A percentile compares a stretch with the other conserved stretches of the same genome.
Evolutionary conservation across 2,329 filamentous ascomycete species (phyloP).

Genomic region (Aspergillus cejpii): DNA sequence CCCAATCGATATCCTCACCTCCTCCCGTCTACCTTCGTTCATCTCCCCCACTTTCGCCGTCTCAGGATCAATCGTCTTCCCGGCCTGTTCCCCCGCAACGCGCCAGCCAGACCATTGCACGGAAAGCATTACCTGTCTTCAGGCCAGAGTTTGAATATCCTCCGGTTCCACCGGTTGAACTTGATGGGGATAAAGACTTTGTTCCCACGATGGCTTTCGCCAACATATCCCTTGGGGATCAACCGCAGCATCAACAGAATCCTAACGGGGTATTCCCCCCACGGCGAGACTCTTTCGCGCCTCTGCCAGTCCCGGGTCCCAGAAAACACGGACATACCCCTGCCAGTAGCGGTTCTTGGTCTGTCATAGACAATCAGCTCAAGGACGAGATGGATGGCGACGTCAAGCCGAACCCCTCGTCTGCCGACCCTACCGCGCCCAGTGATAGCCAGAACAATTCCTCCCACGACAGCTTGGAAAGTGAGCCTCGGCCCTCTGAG

Average conservation of each 20-base stretch:
- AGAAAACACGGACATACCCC: constrained; percentile 26
- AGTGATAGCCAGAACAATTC: constrained; percentile 26
- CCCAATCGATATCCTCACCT: constrained; percentile 35
- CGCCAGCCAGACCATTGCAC: constrained; percentile 16
- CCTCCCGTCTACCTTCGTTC: constrained; percentile 41
- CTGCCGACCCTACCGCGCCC: constrained; percentile 22
- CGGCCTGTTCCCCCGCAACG: constrained; percentile 18
- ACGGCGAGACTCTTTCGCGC: constrained; percentile 22
- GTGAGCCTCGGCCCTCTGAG: constrained; percentile 29
- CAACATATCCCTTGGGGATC: constrained; percentile 23
- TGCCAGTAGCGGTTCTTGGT: constrained; percentile 33
- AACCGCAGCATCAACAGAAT: constrained; percentile 13
- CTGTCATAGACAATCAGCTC: constrained; percentile 24
- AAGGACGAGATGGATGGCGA: constrained; percentile 19
- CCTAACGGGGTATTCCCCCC: constrained; percentile 20
- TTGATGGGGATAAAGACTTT: constrained; percentile 20
- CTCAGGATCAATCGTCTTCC: constrained; percentile 6
- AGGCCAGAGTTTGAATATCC: constrained; percentile 25
- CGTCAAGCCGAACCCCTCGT: constrained; percentile 18
- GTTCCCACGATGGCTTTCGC: constrained; percentile 23
- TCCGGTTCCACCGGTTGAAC: constrained; percentile 31
- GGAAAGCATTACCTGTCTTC: constrained; percentile 23
- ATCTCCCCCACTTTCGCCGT: constrained; percentile 26
- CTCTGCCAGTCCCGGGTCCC: constrained; percentile 12
- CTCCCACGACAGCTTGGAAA: constrained; percentile 35